Evolutionary conservation across 768 basidiomycete genomes (phyloP).

Genomic region (Coprinellus micaceus): DNA sequence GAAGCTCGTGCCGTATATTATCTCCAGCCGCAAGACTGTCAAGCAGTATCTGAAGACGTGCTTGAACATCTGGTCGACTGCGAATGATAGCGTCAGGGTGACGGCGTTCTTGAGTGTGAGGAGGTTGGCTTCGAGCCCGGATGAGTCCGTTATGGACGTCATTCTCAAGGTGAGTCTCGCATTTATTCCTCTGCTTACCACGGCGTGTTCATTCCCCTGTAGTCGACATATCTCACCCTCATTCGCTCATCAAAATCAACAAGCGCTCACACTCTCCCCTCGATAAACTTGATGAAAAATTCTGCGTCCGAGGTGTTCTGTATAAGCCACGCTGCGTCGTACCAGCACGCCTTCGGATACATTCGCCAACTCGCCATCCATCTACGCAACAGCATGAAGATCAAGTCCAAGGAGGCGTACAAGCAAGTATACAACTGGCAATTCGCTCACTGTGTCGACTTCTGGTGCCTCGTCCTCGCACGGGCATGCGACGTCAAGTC

Average conservation of each 20-base stretch:
- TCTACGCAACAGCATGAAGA: slow-evolving; percentile 86
- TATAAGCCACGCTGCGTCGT: slow-evolving; percentile 66
- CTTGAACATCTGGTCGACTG: slow-evolving; percentile 78
- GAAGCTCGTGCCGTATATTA: slow-evolving; percentile 86
- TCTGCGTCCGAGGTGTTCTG: slow-evolving; percentile 91
- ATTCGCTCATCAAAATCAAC: slow-evolving; percentile 84
- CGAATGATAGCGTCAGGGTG: slow-evolving; percentile 77
- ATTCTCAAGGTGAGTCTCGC: slow-evolving; percentile 70
- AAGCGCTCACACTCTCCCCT: slow-evolving; percentile 81
- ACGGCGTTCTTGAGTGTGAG: slow-evolving; percentile 83
- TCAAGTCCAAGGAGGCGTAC: slow-evolving; percentile 86
- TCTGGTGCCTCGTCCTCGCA: slow-evolving; percentile 88
- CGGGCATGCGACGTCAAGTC: slow-evolving; percentile 68
- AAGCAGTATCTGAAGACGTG: slow-evolving; percentile 90
- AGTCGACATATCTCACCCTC: slow-evolving; percentile 88
- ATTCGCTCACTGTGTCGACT: slow-evolving; percentile 92
- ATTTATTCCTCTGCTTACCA: slow-evolving; percentile 10
- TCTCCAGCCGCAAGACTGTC: slow-evolving; percentile 78
- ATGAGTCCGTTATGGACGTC: slow-evolving; percentile 77
- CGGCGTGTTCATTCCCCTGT: neutral
- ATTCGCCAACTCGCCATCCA: slow-evolving; percentile 94
- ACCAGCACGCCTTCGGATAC: slow-evolving; percentile 94
- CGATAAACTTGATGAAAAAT: slow-evolving; percentile 97
- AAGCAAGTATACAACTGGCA: slow-evolving; percentile 99
- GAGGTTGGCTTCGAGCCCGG: slow-evolving; percentile 70